Conservation (phyloP, 2,329 filamentous ascomycete species). For the Fusarium bactridioides region DNA sequence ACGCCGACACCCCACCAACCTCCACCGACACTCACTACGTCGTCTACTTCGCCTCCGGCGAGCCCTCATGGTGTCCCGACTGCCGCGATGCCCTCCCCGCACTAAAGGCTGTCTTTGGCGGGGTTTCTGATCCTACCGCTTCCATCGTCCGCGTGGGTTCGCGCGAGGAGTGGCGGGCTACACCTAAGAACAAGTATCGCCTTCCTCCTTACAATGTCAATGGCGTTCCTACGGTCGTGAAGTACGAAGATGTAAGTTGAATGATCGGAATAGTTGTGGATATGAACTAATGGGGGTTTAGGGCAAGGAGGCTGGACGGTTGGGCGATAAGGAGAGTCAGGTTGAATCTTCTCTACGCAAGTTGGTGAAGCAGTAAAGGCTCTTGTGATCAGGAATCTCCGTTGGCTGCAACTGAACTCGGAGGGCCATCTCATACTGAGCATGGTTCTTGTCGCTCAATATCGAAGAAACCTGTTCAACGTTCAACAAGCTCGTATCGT, state of each 20-base stretch:
- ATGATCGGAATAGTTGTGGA: accelerated
- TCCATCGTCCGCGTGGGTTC: conserved; percentile 40
- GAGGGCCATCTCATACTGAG: accelerated
- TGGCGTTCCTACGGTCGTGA: conserved; percentile 41
- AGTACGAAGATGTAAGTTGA: conserved; percentile 35
- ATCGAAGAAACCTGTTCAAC: accelerated
- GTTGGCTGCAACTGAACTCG: accelerated
- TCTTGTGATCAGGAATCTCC: accelerated
- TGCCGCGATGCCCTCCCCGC: conserved; percentile 40
- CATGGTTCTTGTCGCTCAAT: accelerated
- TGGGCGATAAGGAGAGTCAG: conserved; percentile 41
- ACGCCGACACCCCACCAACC: conserved; percentile 37
- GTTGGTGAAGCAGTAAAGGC: background rate
- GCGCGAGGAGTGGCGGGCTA: conserved; percentile 37
- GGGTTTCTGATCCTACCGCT: conserved; percentile 35
- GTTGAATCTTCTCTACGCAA: conserved; percentile 39
- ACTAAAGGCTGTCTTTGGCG: conserved; percentile 36
- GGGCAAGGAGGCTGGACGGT: conserved; percentile 40
- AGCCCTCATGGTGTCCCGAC: conserved; percentile 44
- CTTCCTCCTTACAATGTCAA: conserved; percentile 38
- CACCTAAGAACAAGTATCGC: conserved; percentile 40
- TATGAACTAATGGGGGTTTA: background rate
- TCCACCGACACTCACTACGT: conserved; percentile 40
- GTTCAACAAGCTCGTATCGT: accelerated
- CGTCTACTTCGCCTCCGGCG: conserved; percentile 44